Evolutionary conservation across 164 flowering plant species (phyloP), one percentile per base, ranked within the genome.

Genomic region (Vitis cinerea): DNA sequence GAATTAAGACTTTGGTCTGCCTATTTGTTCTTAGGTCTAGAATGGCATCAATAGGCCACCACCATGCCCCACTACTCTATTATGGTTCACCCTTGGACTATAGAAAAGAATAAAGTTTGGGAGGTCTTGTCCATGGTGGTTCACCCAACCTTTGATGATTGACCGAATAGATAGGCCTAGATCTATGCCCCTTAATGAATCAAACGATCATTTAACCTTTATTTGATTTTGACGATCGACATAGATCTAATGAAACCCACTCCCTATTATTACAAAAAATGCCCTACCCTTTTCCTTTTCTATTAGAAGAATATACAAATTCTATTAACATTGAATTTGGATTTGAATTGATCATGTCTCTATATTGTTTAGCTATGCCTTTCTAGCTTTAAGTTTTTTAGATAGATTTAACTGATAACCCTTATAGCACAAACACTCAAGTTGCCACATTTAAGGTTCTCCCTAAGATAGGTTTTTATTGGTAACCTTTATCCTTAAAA

Each of bases 161-260:
- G 27, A 23, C 27, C 0, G 27, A 23, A 23, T 23, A 23, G 27
- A 23, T 23, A 23, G 27, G 27, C 2, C 27, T 23, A 23, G 27
- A 11, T 30, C 27, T 58, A 58, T 58, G 61, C 61, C 31, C 61
- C 61, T 58, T 58, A 17, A 58, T 27, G 61, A 58, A 58, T 19
- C 31, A 23, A 58, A 58, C 23, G 44, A 27, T 23, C 61, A 3
- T 58, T 58, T 4, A 23, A 58, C 30, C 61, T 58, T 7, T 1
- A 23, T 58, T 58, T 58, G 31, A 19, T 19, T 58, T 30, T 23
- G 30, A 58, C 7, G 61, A 12, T 12, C 9, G 0, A 17, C 44
- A 58, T 23, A 58, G 31, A 58, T 19, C 61, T 58, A 27, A 58
- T 58, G 61, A 58, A 37, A 58, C 61, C 11, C 3, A 0, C 61